A percentile compares a stretch with the other conserved stretches of the same genome.
These are phyloP conservation scores for Rhizomucor pusillus DNA, from an alignment of 371 early-diverging fungal genomes.

Conservation along the genomic window DNA sequence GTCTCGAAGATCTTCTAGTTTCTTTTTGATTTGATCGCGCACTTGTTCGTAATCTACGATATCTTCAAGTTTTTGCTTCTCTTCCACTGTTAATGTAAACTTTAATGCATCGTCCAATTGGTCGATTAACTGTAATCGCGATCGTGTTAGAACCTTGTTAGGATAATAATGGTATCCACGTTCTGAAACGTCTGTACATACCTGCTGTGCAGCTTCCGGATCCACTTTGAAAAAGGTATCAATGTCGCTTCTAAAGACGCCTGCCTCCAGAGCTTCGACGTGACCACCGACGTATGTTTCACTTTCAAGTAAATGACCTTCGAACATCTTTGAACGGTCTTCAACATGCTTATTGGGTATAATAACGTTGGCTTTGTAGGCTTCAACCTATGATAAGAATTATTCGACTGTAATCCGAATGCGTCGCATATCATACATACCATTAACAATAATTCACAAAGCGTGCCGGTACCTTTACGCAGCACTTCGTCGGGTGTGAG, in stretches of 20 bases:
- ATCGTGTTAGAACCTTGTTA: neutral
- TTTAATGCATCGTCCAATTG: conserved; percentile 90
- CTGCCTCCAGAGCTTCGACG: conserved; percentile 98
- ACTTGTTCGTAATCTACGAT: conserved; percentile 82
- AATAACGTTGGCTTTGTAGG: conserved; percentile 87
- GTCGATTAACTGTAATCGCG: conserved; percentile 66
- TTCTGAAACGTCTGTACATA: conserved; percentile 14
- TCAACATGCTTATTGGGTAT: conserved; percentile 97
- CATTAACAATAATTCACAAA: conserved; percentile 98
- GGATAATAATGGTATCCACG: too few relatives aligned
- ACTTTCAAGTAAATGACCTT: conserved; percentile 92
- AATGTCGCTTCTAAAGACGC: conserved; percentile 98
- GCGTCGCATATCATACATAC: conserved; percentile 38
- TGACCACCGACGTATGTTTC: conserved; percentile 99
- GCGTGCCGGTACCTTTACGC: conserved; percentile 96
- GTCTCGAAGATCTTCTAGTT: conserved; percentile 69
- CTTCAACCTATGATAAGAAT: conserved; percentile 68
- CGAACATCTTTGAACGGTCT: conserved; percentile 70
- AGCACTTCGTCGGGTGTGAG: conserved; percentile 96
- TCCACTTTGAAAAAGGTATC: conserved; percentile 85
- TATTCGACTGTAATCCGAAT: neutral
- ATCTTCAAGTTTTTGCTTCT: conserved; percentile 63
- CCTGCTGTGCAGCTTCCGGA: conserved; percentile 72
- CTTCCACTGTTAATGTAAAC: conserved; percentile 88
- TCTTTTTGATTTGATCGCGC: conserved; percentile 27